Evolutionary conservation across 1,284 basidiomycete genomes (phyloP).

Genomic region (Mycocalia duriaeana): DNA sequence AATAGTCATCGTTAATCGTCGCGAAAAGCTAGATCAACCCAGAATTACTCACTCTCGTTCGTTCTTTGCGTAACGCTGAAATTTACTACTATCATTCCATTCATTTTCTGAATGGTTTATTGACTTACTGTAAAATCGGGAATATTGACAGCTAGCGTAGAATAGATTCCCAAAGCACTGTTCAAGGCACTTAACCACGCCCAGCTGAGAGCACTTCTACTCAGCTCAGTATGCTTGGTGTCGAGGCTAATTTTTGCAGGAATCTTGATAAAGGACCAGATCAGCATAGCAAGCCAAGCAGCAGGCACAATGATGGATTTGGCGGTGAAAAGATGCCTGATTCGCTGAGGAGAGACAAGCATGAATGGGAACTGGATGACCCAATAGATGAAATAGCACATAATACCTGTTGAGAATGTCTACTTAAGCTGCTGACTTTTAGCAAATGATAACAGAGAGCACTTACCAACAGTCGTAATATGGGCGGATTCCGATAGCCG

Average conservation of each 20-base stretch:
- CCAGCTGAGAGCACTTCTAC: conserved; percentile 56
- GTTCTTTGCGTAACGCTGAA: conserved; percentile 56
- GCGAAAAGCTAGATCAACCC: conserved; percentile 1
- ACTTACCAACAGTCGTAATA: conserved; percentile 58
- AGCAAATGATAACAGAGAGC: neutral
- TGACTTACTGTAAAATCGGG: conserved; percentile 62
- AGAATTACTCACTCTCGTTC: conserved; percentile 45
- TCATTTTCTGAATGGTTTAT: neutral
- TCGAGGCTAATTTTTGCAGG: conserved; percentile 50
- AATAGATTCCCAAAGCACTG: conserved; percentile 62
- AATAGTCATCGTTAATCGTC: conserved; percentile 3
- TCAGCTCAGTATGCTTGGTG: conserved; percentile 37
- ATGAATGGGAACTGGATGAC: conserved; percentile 69
- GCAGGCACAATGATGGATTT: conserved; percentile 65
- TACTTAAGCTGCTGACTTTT: neutral
- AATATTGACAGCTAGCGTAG: conserved; percentile 67
- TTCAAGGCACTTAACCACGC: conserved; percentile 72
- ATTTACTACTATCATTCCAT: neutral
- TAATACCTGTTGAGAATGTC: conserved; percentile 39
- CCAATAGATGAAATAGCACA: conserved; percentile 82
- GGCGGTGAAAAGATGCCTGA: conserved; percentile 67
- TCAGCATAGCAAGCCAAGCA: conserved; percentile 66
- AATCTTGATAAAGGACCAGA: conserved; percentile 69
- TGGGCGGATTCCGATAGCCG: conserved; percentile 51
- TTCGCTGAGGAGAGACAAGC: conserved; percentile 70